phyloP scores from a whole-genome alignment of 2,329 filamentous ascomycete species.

The Aspergillus japonicus region DNA sequence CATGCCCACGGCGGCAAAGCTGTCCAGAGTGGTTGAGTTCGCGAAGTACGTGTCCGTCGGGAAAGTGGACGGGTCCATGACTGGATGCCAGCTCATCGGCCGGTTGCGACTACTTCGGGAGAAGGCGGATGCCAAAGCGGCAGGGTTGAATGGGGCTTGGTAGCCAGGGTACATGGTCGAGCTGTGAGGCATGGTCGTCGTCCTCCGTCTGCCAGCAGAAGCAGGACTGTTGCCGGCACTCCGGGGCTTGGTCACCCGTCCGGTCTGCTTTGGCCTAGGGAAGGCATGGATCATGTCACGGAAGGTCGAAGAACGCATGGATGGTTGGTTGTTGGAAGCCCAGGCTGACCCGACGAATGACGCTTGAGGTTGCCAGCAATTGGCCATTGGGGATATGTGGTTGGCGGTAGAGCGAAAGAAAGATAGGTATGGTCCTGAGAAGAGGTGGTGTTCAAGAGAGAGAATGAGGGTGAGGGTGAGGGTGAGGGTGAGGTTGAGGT shows the following conservation, averaged over 20 bases:
- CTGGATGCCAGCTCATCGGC: slow-evolving; percentile 75
- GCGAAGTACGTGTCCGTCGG: slow-evolving; percentile 24
- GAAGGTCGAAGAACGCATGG: slow-evolving; percentile 24
- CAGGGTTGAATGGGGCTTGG: slow-evolving; percentile 48
- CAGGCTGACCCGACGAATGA: slow-evolving; percentile 30
- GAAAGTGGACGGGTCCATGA: slow-evolving; percentile 38
- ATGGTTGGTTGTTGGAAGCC: slow-evolving; percentile 23
- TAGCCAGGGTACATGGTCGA: slow-evolving; percentile 45
- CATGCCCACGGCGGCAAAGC: slow-evolving; percentile 20
- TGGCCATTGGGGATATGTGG: slow-evolving; percentile 29
- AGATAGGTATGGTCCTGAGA: slow-evolving; percentile 7
- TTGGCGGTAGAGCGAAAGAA: slow-evolving; percentile 1
- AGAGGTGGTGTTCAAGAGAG: slow-evolving; percentile 9
- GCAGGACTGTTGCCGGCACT: slow-evolving; percentile 70
- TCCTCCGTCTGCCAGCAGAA: slow-evolving; percentile 49
- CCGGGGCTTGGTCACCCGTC: slow-evolving; percentile 60
- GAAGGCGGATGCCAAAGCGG: slow-evolving; percentile 38
- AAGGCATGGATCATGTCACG: slow-evolving; percentile 49
- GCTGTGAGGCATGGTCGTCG: slow-evolving; percentile 49
- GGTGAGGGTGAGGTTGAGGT: background rate
- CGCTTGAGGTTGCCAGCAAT: slow-evolving; percentile 29
- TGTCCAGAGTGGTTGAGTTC: slow-evolving; percentile 19
- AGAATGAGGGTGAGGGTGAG: background rate
- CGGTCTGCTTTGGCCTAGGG: slow-evolving; percentile 50
- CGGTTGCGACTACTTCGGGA: slow-evolving; percentile 47